These are phyloP conservation scores for Trichoderma polysporum DNA, from an alignment of 2,329 filamentous ascomycete genomes.

Conservation along the genomic window DNA sequence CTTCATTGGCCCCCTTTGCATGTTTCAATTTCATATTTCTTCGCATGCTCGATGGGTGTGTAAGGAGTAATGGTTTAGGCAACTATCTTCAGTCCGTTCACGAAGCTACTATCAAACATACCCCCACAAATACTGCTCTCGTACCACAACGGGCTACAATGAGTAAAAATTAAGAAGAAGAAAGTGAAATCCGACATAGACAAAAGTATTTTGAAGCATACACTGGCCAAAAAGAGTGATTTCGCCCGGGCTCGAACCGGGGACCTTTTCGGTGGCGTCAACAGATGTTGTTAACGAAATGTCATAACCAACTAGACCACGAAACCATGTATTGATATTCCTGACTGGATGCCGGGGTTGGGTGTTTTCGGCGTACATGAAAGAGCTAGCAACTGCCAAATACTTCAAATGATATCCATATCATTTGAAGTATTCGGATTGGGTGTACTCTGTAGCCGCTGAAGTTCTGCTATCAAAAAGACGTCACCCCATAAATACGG, in stretches of 20 bases:
- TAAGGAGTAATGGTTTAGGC: background rate
- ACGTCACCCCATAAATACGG: background rate
- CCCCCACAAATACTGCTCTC: background rate
- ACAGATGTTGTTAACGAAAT: slow-evolving; percentile 23
- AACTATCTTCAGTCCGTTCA: background rate
- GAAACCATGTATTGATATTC: slow-evolving; percentile 15
- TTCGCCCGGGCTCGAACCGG: slow-evolving; percentile 23
- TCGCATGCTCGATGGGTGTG: background rate
- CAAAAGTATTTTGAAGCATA: background rate
- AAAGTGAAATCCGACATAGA: background rate
- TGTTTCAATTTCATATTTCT: background rate
- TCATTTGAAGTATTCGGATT: too few species aligned
- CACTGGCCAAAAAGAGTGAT: background rate
- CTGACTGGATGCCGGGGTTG: background rate
- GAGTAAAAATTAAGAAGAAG: background rate
- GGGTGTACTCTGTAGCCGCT: background rate
- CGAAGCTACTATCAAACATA: background rate
- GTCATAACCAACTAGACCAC: slow-evolving; percentile 23
- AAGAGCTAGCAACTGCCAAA: background rate
- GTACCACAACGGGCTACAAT: background rate
- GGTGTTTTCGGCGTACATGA: background rate
- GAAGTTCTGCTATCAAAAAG: background rate
- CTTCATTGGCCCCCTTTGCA: background rate
- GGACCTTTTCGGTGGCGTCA: slow-evolving; percentile 23
- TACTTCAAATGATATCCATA: background rate